Percentiles rank a stretch among this genome's conserved stretches.
phyloP scores from a whole-genome alignment of 306 rosid genomes.

The Acacia acuminata region DNA sequence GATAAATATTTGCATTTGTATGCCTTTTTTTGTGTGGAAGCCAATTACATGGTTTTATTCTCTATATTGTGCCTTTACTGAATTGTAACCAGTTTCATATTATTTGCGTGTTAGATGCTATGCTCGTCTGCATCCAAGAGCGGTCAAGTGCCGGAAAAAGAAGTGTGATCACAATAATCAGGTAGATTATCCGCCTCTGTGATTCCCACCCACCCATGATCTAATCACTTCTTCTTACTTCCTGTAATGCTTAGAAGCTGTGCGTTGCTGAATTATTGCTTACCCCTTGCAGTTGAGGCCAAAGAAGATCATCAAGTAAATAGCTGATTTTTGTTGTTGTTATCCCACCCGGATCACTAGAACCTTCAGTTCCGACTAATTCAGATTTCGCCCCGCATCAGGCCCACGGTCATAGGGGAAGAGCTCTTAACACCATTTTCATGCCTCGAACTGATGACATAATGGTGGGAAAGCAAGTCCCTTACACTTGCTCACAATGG shows the following conservation, averaged over 20 bases:
- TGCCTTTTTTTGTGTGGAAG: not conserved
- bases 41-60: not conserved
- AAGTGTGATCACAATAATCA: conserved; percentile 75
- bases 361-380: too few relatives aligned
- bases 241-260: not conserved
- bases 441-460: too few relatives aligned
- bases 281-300: conserved; percentile 73
- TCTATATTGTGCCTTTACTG: not conserved
- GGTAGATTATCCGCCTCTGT: conserved; percentile 29
- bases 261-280: not conserved
- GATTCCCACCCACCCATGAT: not conserved
- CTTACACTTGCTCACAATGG: too few relatives aligned
- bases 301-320: conserved; percentile 82
- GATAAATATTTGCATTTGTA: not conserved
- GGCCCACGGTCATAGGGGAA: too few relatives aligned
- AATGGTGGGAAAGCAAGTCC: too few relatives aligned
- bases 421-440: too few relatives aligned
- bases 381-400: too few relatives aligned
- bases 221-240: not conserved
- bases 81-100: not conserved
- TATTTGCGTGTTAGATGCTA: conserved; percentile 50
- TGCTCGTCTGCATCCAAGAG: conserved; percentile 75
- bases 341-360: too few relatives aligned
- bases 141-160: conserved; percentile 71
- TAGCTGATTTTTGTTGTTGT: too few relatives aligned